Conservation (phyloP, 495 filamentous ascomycete species). For the Eremomyces bilateralis region DNA sequence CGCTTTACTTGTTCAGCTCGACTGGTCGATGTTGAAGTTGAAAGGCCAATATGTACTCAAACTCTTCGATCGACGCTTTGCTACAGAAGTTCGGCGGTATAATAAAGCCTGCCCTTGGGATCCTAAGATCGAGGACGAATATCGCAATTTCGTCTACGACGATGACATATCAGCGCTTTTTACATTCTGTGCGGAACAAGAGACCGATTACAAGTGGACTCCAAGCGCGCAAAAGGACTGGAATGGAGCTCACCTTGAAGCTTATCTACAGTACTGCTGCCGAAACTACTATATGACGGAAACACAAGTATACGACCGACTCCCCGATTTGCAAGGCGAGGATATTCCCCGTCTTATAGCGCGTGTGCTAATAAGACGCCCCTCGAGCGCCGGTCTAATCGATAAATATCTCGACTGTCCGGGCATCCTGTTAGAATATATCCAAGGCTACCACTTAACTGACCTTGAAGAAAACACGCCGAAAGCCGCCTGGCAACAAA, state of each 20-base stretch:
- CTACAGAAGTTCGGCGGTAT: background rate
- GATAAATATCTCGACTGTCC: conserved; percentile 7
- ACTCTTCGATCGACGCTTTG: background rate
- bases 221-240: conserved; percentile 6
- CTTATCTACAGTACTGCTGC: conserved; percentile 7
- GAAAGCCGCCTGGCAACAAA: conserved; percentile 10
- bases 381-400: background rate
- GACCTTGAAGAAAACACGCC: conserved; percentile 9
- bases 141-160: conserved; percentile 10
- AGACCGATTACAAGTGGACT: background rate
- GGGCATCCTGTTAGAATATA: conserved; percentile 13
- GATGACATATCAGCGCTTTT: conserved; percentile 8
- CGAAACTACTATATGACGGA: conserved; percentile 8
- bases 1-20: background rate
- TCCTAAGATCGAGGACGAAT: conserved; percentile 5
- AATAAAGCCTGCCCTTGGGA: background rate
- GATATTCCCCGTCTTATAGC: conserved; percentile 7
- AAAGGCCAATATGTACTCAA: background rate
- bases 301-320: conserved; percentile 7
- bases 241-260: conserved; percentile 11
- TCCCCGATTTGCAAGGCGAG: conserved; percentile 11
- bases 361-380: conserved; percentile 2
- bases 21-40: background rate
- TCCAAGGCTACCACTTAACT: conserved; percentile 13
- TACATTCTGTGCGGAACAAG: conserved; percentile 3